Evolutionary conservation across 2,329 filamentous ascomycete genomes (phyloP).

Genomic region (Penicillium thymicola): DNA sequence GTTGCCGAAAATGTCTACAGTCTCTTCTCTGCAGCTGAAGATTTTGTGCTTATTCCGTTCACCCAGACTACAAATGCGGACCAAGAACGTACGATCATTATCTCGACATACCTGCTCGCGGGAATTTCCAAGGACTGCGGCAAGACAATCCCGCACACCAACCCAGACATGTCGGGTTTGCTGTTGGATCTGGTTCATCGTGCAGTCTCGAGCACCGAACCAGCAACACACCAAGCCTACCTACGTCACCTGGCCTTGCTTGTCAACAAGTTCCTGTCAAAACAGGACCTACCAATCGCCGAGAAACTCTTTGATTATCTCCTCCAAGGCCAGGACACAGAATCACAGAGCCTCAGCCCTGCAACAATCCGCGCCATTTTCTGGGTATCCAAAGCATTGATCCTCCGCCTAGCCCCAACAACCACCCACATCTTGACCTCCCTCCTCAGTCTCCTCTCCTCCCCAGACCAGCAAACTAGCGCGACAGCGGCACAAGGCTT

Average conservation of each 20-base stretch:
- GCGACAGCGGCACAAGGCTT: conserved; percentile 56
- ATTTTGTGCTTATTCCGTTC: conserved; percentile 38
- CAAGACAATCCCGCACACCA: conserved; percentile 30
- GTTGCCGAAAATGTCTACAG: conserved; percentile 55
- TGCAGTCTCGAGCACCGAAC: conserved; percentile 28
- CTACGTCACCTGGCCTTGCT: conserved; percentile 43
- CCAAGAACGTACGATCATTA: conserved; percentile 49
- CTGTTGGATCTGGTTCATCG: conserved; percentile 38
- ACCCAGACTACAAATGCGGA: conserved; percentile 29
- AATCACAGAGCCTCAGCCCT: conserved; percentile 28
- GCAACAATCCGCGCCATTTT: conserved; percentile 55
- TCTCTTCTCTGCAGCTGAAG: conserved; percentile 45
- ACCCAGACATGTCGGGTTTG: conserved; percentile 32
- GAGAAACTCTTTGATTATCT: conserved; percentile 34
- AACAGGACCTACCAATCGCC: conserved; percentile 30
- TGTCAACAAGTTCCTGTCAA: conserved; percentile 42
- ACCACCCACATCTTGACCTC: conserved; percentile 52
- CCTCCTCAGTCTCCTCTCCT: conserved; percentile 46
- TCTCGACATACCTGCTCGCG: conserved; percentile 57
- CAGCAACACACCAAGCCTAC: conserved; percentile 40
- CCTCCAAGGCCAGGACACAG: conserved; percentile 18
- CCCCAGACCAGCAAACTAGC: conserved; percentile 48
- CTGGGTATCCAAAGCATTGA: conserved; percentile 59
- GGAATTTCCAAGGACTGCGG: conserved; percentile 45
- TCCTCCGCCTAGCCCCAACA: conserved; percentile 51